Base-by-base conservation (phyloP, 1,139 yeast species). In the Kazachstania sp. region DNA sequence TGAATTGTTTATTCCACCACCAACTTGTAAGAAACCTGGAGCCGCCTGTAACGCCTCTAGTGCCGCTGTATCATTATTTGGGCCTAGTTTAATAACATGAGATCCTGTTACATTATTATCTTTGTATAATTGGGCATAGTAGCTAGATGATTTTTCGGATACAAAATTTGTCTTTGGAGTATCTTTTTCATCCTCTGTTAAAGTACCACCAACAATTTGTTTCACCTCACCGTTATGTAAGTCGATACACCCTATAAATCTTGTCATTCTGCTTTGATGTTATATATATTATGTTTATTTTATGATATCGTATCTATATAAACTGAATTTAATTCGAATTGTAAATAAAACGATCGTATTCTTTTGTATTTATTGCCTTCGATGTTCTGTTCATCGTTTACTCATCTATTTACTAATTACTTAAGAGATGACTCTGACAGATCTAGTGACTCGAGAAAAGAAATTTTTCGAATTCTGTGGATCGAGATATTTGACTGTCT, bases 171-270 rank as follows among this genome's bases (percentile, higher is more conserved):
- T 94, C 19, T 59, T 59, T 30, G 65, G 66, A 15, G 61, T 57
- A 12, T 60, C 61, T 49, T 78, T 80, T 52, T 80, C 82, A 15
- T 73, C 71, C 12, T 74, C 72, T 0, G 74, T 71, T 23, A 94
- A 72, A 0, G 97, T 85, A 0, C 96, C 95, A 3, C 98, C 98
- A 0, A 94, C 97, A 45, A 92, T 92, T 65, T 92, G 98, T 63
- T 92, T 94, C 53, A 92, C 98, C 55, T 86, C 83, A 2, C 98
- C 98, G 4, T 84, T 77, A 64, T 92, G 98, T 52, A 92, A 81
- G 65, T 92, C 98, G 39, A 92, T 92, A 60, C 98, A 92, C 1
- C 97, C 98, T 61, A 92, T 78, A 68, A 86, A 94, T 50, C 75
- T 74, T 1, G 97, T 90, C 97, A 90, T 90, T 34, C 13, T 15